Base-by-base conservation (phyloP, 768 basidiomycete species). In the Fomitopsis serialis region DNA sequence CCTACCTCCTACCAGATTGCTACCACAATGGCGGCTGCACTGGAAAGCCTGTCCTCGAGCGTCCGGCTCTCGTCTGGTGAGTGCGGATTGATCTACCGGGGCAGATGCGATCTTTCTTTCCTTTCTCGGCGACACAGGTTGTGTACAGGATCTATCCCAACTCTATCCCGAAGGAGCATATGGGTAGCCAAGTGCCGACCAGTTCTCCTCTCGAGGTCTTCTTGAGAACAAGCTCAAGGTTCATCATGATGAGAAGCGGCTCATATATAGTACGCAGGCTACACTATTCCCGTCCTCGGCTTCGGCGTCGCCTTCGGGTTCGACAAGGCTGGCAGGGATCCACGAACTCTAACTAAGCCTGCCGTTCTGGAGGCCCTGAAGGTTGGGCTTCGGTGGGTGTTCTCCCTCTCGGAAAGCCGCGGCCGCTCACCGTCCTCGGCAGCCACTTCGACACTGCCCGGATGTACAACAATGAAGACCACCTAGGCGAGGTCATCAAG, bases 401-500 rank as follows among this genome's bases (percentile, higher is more conserved):
- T 9, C 34, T 35, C 34, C 9, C 15, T 35, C 15, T 15, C n/a
- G n/a, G n/a, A n/a, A 35, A 35, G 34, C 34, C 9, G 34, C 9
- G 34, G 9, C 15, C 9, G 9, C 34, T 40, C 19, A 42, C 27
- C 42, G 45, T 35, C 25, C n/a, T 23, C 40, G 29, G 29, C 11
- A 63, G 88, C 50, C 89, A 87, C 50, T 69, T 91, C 40, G 44
- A 45, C 44, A 45, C 44, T 5, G 44, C 44, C 8, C 44, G 44
- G 60, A 45, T 45, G 13, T 45, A 24, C 22, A 24, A 23, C 13
- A 45, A 45, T 45, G 44, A 45, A 21, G 27, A 24, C 21, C 23
- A 87, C 56, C 90, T 93, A 10, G 91, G 90, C 3, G 74, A 82
- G 22, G 44, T 29, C 23, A 45, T 45, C 27, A 15, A 23, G 19